These are phyloP conservation scores for Magnolia sinica DNA, from an alignment of 164 flowering plant species.

Conservation along the genomic window DNA sequence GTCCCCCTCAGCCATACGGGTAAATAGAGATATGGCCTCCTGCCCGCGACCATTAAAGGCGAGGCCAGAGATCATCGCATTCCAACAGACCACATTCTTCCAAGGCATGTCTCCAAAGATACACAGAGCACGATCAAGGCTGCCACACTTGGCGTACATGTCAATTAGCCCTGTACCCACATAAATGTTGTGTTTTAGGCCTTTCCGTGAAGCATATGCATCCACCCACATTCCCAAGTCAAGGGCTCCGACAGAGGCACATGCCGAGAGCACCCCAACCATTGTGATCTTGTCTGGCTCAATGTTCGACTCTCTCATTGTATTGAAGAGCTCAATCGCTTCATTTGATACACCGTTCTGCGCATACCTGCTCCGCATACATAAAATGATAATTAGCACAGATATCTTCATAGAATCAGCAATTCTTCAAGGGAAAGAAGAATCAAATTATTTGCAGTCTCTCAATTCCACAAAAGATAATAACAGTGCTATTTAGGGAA, in stretches of 20 bases:
- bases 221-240: slow-evolving; percentile 28
- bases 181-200: slow-evolving; percentile 20
- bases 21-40: slow-evolving; percentile 27
- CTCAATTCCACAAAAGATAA: not conserved
- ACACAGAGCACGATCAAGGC: slow-evolving; percentile 17
- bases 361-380: slow-evolving; percentile 13
- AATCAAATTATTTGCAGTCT: not conserved
- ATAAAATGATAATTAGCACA: not conserved
- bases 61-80: slow-evolving; percentile 29
- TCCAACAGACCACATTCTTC: slow-evolving; percentile 27
- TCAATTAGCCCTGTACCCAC: slow-evolving; percentile 24
- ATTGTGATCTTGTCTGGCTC: slow-evolving; percentile 31
- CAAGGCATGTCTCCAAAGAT: slow-evolving; percentile 17
- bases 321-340: slow-evolving; percentile 23
- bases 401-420: not conserved
- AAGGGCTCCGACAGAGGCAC: slow-evolving; percentile 29
- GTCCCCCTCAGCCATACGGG: slow-evolving; percentile 12
- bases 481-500: not conserved
- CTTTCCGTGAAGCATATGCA: slow-evolving; percentile 17
- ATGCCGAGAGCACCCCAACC: slow-evolving; percentile 34
- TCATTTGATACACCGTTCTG: slow-evolving; percentile 21
- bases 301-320: slow-evolving; percentile 23
- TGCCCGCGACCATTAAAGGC: slow-evolving; percentile 25
- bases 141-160: slow-evolving; percentile 31
- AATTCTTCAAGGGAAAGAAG: not conserved